These are phyloP conservation scores for Fusarium sp. DNA, from an alignment of 2,329 filamentous ascomycete species.

Conservation along the genomic window DNA sequence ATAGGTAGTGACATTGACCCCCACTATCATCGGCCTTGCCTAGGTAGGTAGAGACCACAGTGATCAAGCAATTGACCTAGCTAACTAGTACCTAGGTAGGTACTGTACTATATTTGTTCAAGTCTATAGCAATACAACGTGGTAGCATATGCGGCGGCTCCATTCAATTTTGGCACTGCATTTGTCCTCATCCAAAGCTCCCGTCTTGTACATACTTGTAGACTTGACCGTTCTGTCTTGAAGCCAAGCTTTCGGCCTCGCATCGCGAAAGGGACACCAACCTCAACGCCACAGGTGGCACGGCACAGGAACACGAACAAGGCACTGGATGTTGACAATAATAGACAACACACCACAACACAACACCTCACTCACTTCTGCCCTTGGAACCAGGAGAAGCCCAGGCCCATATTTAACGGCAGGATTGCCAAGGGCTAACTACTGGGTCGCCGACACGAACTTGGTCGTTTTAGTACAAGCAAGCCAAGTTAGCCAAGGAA, in stretches of 20 bases:
- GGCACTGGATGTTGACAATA: slow-evolving; percentile 36
- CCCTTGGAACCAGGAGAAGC: neutral
- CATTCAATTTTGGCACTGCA: neutral
- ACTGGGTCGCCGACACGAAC: slow-evolving; percentile 35
- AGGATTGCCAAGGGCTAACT: slow-evolving; percentile 39
- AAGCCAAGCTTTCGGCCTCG: slow-evolving; percentile 19
- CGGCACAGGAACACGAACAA: neutral
- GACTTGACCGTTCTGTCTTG: slow-evolving; percentile 4
- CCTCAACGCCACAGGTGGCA: slow-evolving; percentile 24
- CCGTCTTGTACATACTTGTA: neutral
- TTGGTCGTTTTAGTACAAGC: slow-evolving; percentile 23
- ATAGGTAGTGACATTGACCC: slow-evolving; percentile 16
- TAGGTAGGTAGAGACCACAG: slow-evolving; percentile 1
- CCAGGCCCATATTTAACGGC: slow-evolving; percentile 19
- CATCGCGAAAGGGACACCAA: slow-evolving; percentile 6
- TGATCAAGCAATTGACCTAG: slow-evolving; percentile 3
- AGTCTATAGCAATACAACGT: neutral
- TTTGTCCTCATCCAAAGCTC: neutral
- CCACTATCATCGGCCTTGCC: slow-evolving; percentile 22
- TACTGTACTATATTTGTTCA: neutral
- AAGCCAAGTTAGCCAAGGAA: slow-evolving; percentile 15
- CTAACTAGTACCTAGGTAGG: neutral
- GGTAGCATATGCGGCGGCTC: neutral
- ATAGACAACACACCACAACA: slow-evolving; percentile 29
- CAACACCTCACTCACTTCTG: neutral